These are phyloP conservation scores for Xerocomellus chrysenteron DNA, from an alignment of 768 basidiomycete genomes.

Conservation along the genomic window DNA sequence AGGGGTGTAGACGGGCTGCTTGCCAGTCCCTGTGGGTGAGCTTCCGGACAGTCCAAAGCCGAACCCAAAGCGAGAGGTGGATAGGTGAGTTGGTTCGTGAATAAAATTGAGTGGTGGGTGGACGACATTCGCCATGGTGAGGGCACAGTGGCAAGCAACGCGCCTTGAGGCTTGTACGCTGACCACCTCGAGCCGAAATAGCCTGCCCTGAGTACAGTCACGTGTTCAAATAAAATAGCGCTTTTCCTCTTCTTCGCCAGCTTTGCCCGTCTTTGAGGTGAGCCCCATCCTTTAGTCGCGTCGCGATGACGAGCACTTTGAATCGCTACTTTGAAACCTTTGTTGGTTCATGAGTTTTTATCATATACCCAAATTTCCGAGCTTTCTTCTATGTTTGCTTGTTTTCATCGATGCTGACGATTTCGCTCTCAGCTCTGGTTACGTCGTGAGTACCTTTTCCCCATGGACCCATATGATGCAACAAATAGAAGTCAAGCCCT, in stretches of 20 bases:
- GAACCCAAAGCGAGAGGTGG: conserved; percentile 67
- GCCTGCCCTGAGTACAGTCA: conserved; percentile 38
- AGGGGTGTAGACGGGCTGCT: conserved; percentile 46
- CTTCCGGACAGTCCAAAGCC: conserved; percentile 61
- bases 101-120: conserved; percentile 66
- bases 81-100: conserved; percentile 55
- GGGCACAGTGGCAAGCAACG: conserved; percentile 17
- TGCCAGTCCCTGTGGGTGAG: conserved; percentile 44
- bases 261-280: conserved; percentile 20
- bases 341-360: conserved; percentile 60
- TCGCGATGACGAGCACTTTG: conserved; percentile 62
- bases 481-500: conserved; percentile 91
- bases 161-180: conserved; percentile 3
- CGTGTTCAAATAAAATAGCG: conserved; percentile 29
- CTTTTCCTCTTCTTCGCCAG: neutral
- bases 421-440: neutral
- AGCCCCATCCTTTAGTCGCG: conserved; percentile 24
- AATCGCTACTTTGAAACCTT: conserved; percentile 87
- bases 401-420: conserved; percentile 12
- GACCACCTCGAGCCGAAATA: neutral
- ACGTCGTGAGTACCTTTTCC: conserved; percentile 36
- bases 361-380: conserved; percentile 95
- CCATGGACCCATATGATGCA: conserved; percentile 49
- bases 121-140: conserved; percentile 70
- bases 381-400: conserved; percentile 24